These are phyloP conservation scores for Leucocoprinus leucothites DNA, from an alignment of 768 basidiomycete genomes.

Conservation along the genomic window DNA sequence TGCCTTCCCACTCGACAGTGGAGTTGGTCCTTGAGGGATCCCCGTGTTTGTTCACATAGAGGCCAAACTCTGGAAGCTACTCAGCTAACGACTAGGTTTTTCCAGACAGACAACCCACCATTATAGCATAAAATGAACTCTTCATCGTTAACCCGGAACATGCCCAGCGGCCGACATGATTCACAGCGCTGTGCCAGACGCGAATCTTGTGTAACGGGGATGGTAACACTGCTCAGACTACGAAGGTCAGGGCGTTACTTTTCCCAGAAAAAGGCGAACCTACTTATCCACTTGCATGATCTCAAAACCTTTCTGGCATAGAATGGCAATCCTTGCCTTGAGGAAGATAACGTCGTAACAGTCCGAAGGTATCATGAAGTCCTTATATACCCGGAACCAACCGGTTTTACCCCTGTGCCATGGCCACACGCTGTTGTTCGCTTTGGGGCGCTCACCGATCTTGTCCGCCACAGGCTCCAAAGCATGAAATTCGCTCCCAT, in stretches of 20 bases:
- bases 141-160: constrained; percentile 84
- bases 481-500: constrained; percentile 89
- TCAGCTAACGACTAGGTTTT: not conserved
- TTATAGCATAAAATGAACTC: constrained; percentile 90
- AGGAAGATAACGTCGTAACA: constrained; percentile 88
- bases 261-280: constrained; percentile 24
- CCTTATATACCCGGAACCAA: constrained; percentile 91
- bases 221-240: constrained; percentile 84
- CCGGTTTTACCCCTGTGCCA: constrained; percentile 61
- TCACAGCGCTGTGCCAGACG: constrained; percentile 79
- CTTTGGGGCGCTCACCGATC: constrained; percentile 70
- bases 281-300: constrained; percentile 96
- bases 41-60: constrained; percentile 92
- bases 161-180: constrained; percentile 78
- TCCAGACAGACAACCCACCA: constrained; percentile 42
- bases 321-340: constrained; percentile 86
- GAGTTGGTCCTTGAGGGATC: constrained; percentile 68
- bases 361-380: constrained; percentile 85
- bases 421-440: constrained; percentile 55
- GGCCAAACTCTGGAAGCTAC: constrained; percentile 67
- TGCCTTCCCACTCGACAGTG: constrained; percentile 94
- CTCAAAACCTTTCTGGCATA: constrained; percentile 92
- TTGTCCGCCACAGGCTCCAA: constrained; percentile 90
- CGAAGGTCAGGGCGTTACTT: not conserved
- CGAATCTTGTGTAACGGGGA: constrained; percentile 71